phyloP scores from a whole-genome alignment of 768 basidiomycete species.

The Boletus reticulatus region DNA sequence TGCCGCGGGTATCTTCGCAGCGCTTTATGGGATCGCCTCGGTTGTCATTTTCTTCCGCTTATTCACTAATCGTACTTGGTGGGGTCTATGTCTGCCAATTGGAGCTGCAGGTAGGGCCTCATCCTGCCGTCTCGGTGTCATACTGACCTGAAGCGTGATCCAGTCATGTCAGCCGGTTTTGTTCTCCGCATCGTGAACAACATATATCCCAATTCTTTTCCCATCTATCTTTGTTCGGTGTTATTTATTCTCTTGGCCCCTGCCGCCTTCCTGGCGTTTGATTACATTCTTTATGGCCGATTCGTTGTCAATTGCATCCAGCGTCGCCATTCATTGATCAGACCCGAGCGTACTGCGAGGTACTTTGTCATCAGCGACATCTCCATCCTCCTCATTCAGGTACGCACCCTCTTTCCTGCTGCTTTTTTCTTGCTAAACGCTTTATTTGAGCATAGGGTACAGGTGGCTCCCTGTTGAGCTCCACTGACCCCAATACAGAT shows the following conservation, averaged over 20 bases:
- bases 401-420: neutral
- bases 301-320: constrained; percentile 20
- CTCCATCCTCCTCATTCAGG: constrained; percentile 29
- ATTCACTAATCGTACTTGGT: constrained; percentile 24
- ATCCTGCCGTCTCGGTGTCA: neutral
- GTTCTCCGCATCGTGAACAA: constrained; percentile 17
- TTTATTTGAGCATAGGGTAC: constrained; percentile 10
- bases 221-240: constrained; percentile 14
- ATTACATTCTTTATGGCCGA: constrained; percentile 33
- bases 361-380: constrained; percentile 30
- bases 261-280: constrained; percentile 31
- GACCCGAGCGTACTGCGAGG: constrained; percentile 22
- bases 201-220: constrained; percentile 19
- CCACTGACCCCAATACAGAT: neutral
- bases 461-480: constrained; percentile 21
- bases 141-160: neutral
- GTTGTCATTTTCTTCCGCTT: constrained; percentile 17
- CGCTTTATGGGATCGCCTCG: constrained; percentile 17
- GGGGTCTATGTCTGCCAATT: constrained; percentile 33
- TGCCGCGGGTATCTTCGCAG: constrained; percentile 22
- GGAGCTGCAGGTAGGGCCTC: constrained; percentile 20
- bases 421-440: neutral
- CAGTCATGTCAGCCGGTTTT: constrained; percentile 24
- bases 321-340: constrained; percentile 20
- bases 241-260: constrained; percentile 28